Base-by-base conservation (phyloP, 2,329 filamentous ascomycete genomes). In the Colletotrichum sojae region DNA sequence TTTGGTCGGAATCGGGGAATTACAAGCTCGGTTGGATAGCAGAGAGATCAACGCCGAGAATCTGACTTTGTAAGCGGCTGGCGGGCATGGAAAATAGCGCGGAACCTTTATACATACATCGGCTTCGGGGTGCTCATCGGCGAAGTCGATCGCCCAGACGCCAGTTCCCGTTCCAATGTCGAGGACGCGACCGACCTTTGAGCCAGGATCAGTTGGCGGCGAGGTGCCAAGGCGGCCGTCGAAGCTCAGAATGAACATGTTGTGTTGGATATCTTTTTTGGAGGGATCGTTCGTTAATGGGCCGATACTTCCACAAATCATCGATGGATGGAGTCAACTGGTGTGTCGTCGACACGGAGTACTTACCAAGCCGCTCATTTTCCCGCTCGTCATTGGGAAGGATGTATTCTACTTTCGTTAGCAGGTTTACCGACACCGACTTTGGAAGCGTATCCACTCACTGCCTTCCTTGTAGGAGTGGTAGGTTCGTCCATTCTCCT, bases 131-230 rank as follows among this genome's bases (percentile, higher is more conserved):
- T 79, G 75, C 4, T 74, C 71, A 39, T 78, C 48, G 73, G 73
- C 83, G 71, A 85, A 81, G 59, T 86, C 84, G 10, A 86, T 79
- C 3, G 79, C 79, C 81, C 81, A 83, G 5, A 78, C 73, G 13
- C 83, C 84, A 3, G 84, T 86, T 0, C 84, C 84, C 1, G 83
- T 85, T 15, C 84, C 84, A 45, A 84, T 72, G 73, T 87, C 85
- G 2, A 87, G 76, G 6, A 82, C 76, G 16, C 69, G 71, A 2
- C 59, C 31, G 8, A 40, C 58, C 1, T 70, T 59, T 0, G 55
- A 56, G 4, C 55, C n/a, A 27, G 68, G 61, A 9, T 67, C 62
- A 10, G 54, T 59, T n/a, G 73, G 68, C 2, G 69, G 59, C 25
- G 73, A 70, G 22, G 75, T 51, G 16, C 73, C 60, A 25, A 76